Evolutionary conservation across 2,329 filamentous ascomycete species (phyloP), one percentile per base, ranked within the genome.

Genomic region (Ophiocordyceps polyrhachis-furcata): DNA sequence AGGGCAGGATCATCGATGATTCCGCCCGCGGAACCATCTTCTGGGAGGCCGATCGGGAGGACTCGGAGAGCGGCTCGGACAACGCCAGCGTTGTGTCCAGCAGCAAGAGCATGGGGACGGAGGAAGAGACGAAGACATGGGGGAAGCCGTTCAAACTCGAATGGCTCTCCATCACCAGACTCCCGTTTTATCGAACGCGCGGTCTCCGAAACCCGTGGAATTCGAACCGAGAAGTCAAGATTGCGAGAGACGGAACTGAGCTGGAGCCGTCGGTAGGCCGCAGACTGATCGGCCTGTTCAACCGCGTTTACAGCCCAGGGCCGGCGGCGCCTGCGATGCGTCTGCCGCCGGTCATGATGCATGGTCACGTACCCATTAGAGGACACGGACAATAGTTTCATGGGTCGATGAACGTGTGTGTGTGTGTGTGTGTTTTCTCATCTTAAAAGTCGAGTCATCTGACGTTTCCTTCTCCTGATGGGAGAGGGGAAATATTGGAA

Each of bases 161-260:
- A 62, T 96, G 89, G 89, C 60, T 93, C 8, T 93, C 85, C 13
- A 93, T 83, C 5, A 77, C 74, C 45, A 74, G 80, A 32, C 70
- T 96, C 5, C 87, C 89, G 0, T 96, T 96, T 57, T 93, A 91
- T 59, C 76, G 83, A 40, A 93, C 88, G 0, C 70, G 87, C 50
- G 88, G 89, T 0, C 63, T 96, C 45, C 75, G 88, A 31, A 96
- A 96, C 57, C 83, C 86, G 0, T 94, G 87, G 85, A 96, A 96
- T 59, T 83, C 85, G 5, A 94, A 95, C 56, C 71, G 89, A 44
- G 89, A 96, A 57, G 84, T 96, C 49, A 96, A 96, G 62, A 94
- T 96, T 56, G 89, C 89, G 21, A 74, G 89, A 54, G 89, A 96
- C 55, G 89, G 89, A 2, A 96, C 89, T 0, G 89, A 96, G 60